phyloP scores from a whole-genome alignment of 2,329 filamentous ascomycete species.

The Fulvia fulva region DNA sequence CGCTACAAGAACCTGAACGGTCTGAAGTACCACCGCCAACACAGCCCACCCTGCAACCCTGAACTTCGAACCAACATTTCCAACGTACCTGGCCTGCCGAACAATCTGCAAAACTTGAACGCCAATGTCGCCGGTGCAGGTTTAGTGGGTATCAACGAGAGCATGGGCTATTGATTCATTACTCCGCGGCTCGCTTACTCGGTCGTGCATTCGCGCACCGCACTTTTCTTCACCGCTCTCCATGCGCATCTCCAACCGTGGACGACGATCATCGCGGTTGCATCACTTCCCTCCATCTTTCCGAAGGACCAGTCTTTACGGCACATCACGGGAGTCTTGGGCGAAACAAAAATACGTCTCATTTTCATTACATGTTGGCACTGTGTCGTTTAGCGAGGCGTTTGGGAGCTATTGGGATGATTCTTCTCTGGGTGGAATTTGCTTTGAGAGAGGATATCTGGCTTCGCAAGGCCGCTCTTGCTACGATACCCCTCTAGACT shows the following conservation, averaged over 20 bases:
- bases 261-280: not conserved
- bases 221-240: conserved; percentile 19
- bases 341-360: not conserved
- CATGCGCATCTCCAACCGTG: conserved; percentile 2
- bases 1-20: conserved; percentile 99
- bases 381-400: conserved; percentile 29
- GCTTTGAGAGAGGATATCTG: conserved; percentile 27
- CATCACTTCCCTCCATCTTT: not conserved
- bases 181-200: conserved; percentile 15
- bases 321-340: not conserved
- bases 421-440: conserved; percentile 19
- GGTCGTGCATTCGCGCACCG: conserved; percentile 14
- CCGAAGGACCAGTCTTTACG: not conserved
- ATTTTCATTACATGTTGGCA: conserved; percentile 13
- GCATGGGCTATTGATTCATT: conserved; percentile 27
- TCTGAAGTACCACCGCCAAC: conserved; percentile 75
- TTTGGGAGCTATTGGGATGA: conserved; percentile 29
- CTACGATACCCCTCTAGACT: conserved; percentile 23
- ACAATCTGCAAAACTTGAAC: conserved; percentile 42
- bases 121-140: conserved; percentile 52
- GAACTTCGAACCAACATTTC: conserved; percentile 57
- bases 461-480: conserved; percentile 23
- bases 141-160: conserved; percentile 47
- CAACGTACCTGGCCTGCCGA: conserved; percentile 32
- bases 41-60: conserved; percentile 86